These are phyloP conservation scores for Diaporthe nobilis DNA, from an alignment of 2,329 filamentous ascomycete species.

Conservation along the genomic window DNA sequence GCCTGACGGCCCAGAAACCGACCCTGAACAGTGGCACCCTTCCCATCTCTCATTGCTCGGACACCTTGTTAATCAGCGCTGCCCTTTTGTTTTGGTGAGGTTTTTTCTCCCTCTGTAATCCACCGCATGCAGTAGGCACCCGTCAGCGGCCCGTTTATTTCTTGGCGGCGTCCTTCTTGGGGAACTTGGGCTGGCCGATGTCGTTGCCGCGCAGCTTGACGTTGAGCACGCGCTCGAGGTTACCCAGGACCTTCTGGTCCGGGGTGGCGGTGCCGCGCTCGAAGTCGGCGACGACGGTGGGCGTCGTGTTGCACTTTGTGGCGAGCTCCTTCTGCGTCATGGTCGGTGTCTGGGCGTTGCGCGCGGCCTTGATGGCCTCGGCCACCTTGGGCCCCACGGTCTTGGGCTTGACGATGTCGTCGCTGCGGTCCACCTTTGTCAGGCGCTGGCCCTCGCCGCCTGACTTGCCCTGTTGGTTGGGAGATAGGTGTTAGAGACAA, in stretches of 20 bases:
- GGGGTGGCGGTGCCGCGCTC: conserved; percentile 84
- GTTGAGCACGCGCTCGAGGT: conserved; percentile 88
- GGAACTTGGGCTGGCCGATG: conserved; percentile 84
- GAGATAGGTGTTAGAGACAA: conserved; percentile 49
- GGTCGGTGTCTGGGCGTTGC: conserved; percentile 88
- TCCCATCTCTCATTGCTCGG: background rate
- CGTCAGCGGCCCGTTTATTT: conserved; percentile 44
- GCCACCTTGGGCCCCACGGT: conserved; percentile 86
- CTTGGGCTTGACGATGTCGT: conserved; percentile 98
- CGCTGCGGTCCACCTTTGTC: conserved; percentile 96
- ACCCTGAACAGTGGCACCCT: background rate
- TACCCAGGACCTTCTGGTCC: conserved; percentile 84
- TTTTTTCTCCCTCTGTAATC: background rate
- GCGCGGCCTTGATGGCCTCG: conserved; percentile 84
- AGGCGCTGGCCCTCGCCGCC: conserved; percentile 90
- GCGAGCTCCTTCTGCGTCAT: conserved; percentile 95
- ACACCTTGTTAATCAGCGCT: background rate
- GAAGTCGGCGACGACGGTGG: conserved; percentile 84
- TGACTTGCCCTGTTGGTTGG: conserved; percentile 51
- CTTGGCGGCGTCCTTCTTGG: conserved; percentile 49
- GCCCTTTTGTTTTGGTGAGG: background rate
- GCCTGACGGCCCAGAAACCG: background rate
- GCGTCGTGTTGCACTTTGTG: conserved; percentile 90
- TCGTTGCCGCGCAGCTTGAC: conserved; percentile 88
- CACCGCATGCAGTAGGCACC: background rate